Conservation (phyloP, 2,329 filamentous ascomycete species). For the Cladosporium sp. region DNA sequence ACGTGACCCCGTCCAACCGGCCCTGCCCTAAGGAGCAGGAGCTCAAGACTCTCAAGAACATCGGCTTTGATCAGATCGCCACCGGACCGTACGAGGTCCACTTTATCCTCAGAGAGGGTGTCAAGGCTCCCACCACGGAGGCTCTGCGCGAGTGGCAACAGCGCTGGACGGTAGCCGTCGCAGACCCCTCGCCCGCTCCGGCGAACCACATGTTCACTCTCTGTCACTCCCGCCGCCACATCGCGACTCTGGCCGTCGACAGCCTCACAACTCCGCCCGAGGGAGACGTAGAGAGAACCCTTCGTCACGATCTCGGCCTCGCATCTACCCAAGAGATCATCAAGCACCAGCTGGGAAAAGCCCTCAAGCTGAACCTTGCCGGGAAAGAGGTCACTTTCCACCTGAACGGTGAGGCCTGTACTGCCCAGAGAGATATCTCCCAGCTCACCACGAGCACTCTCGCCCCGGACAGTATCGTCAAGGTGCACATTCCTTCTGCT, state of each 20-base stretch:
- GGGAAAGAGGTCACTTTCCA: not conserved
- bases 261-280: not conserved
- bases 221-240: not conserved
- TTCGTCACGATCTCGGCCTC: not conserved
- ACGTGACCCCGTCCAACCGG: not conserved
- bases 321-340: not conserved
- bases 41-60: not conserved
- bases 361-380: not conserved
- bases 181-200: not conserved
- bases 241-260: not conserved
- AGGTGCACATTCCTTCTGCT: not conserved
- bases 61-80: not conserved
- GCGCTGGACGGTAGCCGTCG: not conserved
- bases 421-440: not conserved
- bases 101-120: not conserved
- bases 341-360: not conserved
- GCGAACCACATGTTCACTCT: not conserved
- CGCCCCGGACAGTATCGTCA: not conserved
- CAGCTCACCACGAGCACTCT: not conserved
- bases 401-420: not conserved
- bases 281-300: not conserved
- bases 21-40: not conserved
- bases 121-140: not conserved
- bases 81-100: conserved; percentile 3
- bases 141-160: not conserved